Conservation (phyloP, 805 yeast species). For the Aciculoconidium aculeatum region DNA sequence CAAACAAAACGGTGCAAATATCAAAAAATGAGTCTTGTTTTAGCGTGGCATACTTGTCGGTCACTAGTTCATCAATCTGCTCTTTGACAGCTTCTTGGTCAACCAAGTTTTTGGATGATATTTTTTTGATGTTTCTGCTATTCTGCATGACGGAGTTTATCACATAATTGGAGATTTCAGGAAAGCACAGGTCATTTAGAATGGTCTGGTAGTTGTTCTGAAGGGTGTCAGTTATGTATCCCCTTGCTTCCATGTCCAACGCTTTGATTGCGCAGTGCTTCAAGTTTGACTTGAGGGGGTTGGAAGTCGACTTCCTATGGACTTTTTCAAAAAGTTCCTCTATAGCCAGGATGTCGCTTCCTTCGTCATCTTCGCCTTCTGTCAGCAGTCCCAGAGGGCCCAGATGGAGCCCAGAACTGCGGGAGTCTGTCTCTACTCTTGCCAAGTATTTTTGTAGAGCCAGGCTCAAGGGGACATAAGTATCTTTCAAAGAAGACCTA, state of each 20-base stretch:
- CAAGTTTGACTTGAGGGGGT: too few relatives aligned
- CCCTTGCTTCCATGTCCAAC: too few relatives aligned
- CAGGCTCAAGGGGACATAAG: slow-evolving; percentile 3
- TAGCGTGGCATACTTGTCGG: slow-evolving; percentile 14
- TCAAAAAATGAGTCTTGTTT: slow-evolving; percentile 13
- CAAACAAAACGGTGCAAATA: slow-evolving; percentile 3
- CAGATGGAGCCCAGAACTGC: too few relatives aligned
- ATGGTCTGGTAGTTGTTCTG: too few relatives aligned
- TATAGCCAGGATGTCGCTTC: slow-evolving; percentile 1
- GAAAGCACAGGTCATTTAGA: too few relatives aligned
- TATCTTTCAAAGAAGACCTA: slow-evolving; percentile 3
- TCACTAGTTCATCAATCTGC: slow-evolving; percentile 11
- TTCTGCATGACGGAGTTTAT: slow-evolving; percentile 14
- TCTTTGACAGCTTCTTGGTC: slow-evolving; percentile 8
- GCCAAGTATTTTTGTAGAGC: slow-evolving; percentile 6
- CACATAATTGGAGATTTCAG: slow-evolving; percentile 12
- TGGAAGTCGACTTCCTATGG: too few relatives aligned
- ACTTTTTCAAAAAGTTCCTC: slow-evolving; percentile 4
- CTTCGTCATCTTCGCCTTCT: slow-evolving; percentile 1
- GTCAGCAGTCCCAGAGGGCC: too few relatives aligned
- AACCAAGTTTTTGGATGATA: slow-evolving; percentile 6
- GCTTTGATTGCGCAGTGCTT: too few relatives aligned
- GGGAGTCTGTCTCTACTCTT: too few relatives aligned
- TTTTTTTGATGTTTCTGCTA: slow-evolving; percentile 8
- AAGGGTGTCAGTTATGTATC: too few relatives aligned